phyloP scores from a whole-genome alignment of 2,329 filamentous ascomycete species.

The Mycocentrospora acerina region DNA sequence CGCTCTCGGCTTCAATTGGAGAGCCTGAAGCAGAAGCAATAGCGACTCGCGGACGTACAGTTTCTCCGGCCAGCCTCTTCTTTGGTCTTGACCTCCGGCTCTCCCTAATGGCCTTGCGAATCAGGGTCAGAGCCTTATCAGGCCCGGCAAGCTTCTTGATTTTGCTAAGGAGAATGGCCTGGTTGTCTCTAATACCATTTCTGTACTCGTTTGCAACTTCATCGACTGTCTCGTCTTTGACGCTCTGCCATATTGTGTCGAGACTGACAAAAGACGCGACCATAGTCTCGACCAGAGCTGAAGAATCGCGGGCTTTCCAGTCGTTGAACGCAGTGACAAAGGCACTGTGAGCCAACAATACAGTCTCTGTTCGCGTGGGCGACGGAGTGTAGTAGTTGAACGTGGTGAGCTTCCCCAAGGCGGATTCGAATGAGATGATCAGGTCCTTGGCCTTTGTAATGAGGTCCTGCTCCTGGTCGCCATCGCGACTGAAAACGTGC shows the following conservation, averaged over 20 bases:
- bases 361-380: conserved; percentile 60
- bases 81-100: conserved; percentile 65
- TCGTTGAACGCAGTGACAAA: conserved; percentile 79
- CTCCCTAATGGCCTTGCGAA: conserved; percentile 73
- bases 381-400: conserved; percentile 69
- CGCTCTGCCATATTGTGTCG: conserved; percentile 79
- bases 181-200: conserved; percentile 78
- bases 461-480: conserved; percentile 68
- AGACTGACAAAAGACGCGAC: conserved; percentile 83
- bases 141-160: conserved; percentile 77
- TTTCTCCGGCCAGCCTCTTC: conserved; percentile 67
- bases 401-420: conserved; percentile 64
- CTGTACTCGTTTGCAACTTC: conserved; percentile 75
- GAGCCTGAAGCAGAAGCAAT: conserved; percentile 43
- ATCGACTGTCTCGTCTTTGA: conserved; percentile 74
- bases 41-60: conserved; percentile 66
- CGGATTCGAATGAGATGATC: conserved; percentile 75
- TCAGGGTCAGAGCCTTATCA: conserved; percentile 69
- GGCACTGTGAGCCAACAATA: conserved; percentile 70
- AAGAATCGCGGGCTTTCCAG: conserved; percentile 80
- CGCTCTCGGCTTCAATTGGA: conserved; percentile 26
- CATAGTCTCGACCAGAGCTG: conserved; percentile 79
- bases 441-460: conserved; percentile 77
- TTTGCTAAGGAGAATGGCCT: conserved; percentile 74
- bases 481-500: conserved; percentile 74